Evolutionary conservation across 225 moss, liverwort and hornwort genomes (phyloP), one percentile per base, ranked within the genome.

Genomic region (Neckera pumila): DNA sequence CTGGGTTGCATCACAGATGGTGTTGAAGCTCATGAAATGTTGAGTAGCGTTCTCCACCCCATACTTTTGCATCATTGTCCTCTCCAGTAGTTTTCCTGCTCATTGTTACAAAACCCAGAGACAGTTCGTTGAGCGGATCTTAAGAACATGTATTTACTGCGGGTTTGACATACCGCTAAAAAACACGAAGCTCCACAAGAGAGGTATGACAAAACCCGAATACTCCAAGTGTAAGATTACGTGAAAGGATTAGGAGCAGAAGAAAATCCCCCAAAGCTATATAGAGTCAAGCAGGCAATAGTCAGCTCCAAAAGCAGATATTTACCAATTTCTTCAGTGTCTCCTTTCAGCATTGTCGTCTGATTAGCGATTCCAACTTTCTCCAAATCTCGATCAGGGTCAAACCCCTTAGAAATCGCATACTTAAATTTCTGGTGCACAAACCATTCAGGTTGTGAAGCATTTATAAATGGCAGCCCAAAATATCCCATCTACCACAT

Each of bases 1-100:
- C 92, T 96, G 95, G n/a, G 97, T 97, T 23, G 96, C 96, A 87
- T 97, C 96, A 92, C 97, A 97, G 45, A 97, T 97, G 45, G 97
- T 97, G 88, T 97, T 97, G 80, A 97, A 96, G 89, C 97, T 97
- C 96, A 97, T 96, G 86, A 96, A 97, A 85, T 95, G 96, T 23
- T 95, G 89, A 69, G 93, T 80, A 13, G 92, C 93, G 84, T 94
- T 95, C 85, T 91, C 93, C 60, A 96, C 93, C 23, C 97, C 97
- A 89, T 92, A 91, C 88, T 97, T 97, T 83, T 95, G 94, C 84
- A 97, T 84, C 96, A 97, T 96, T 28, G 95, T 95, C 89, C 85
- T 92, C 92, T 96, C 97, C 88, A 97, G 81, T 67, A 97, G 82
- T 81, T 95, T 97, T 72, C 95, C 96, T 91, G 92, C 75, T 75